phyloP scores from a whole-genome alignment of 2,329 filamentous ascomycete species.

The Clonostachys chloroleuca region DNA sequence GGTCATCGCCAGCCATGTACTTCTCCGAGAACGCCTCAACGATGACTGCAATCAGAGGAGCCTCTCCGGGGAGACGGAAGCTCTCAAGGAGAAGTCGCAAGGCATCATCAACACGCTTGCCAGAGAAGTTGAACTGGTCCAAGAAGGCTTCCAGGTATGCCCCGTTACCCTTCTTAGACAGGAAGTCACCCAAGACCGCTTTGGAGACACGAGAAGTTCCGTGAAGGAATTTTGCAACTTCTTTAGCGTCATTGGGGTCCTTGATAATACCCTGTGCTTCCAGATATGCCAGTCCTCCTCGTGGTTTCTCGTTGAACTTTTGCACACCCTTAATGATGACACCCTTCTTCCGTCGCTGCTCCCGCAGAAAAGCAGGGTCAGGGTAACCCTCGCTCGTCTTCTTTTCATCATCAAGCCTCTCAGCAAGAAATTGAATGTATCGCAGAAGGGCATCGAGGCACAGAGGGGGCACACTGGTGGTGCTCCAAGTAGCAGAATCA shows the following conservation, averaged over 20 bases:
- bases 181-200: constrained; percentile 82
- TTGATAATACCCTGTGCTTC: constrained; percentile 82
- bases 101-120: constrained; percentile 86
- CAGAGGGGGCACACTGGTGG: constrained; percentile 91
- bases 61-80: constrained; percentile 92
- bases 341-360: constrained; percentile 76
- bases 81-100: constrained; percentile 81
- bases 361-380: constrained; percentile 57
- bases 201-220: constrained; percentile 88
- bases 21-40: constrained; percentile 82
- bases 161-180: constrained; percentile 89
- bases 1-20: constrained; percentile 67
- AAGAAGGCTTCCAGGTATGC: constrained; percentile 81
- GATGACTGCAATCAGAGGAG: constrained; percentile 87
- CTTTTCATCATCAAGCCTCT: constrained; percentile 72
- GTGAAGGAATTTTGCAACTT: constrained; percentile 81
- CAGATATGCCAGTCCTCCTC: constrained; percentile 81
- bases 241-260: constrained; percentile 66
- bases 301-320: constrained; percentile 95
- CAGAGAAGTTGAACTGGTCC: constrained; percentile 80
- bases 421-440: constrained; percentile 88
- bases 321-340: constrained; percentile 81
- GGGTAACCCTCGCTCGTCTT: constrained; percentile 61
- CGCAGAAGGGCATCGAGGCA: constrained; percentile 89
- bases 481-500: constrained; percentile 98